Conservation (phyloP, 2,329 filamentous ascomycete genomes). For the Trichoderma citrinoviride region DNA sequence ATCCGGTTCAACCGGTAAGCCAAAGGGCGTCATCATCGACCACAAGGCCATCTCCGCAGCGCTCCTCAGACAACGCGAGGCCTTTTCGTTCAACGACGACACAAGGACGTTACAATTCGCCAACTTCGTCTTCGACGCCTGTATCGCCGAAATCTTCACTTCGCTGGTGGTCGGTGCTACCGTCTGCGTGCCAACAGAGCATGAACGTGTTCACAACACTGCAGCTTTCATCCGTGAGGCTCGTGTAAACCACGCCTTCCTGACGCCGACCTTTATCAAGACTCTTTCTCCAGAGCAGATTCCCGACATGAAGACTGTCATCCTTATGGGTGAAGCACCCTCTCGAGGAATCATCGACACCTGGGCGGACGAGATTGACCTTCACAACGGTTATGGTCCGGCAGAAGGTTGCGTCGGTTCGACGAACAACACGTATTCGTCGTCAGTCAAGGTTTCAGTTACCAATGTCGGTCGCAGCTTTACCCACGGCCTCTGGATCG, state of each 20-base stretch:
- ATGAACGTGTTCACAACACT: neutral
- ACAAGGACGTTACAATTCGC: conserved; percentile 19
- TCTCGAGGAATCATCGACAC: conserved; percentile 33
- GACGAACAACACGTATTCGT: neutral
- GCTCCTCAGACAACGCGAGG: conserved; percentile 3
- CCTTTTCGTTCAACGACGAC: neutral
- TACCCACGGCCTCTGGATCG: conserved; percentile 25
- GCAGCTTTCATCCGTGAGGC: conserved; percentile 11
- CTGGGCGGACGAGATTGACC: conserved; percentile 21
- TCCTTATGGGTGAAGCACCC: conserved; percentile 21
- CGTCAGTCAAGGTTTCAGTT: neutral
- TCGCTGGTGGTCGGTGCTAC: neutral
- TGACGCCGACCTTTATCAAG: conserved; percentile 23
- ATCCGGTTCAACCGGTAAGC: conserved; percentile 16
- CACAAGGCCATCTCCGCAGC: neutral
- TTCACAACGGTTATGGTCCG: conserved; percentile 26
- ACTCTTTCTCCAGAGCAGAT: neutral
- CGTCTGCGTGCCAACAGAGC: conserved; percentile 14
- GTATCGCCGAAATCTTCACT: conserved; percentile 2
- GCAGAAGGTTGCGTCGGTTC: conserved; percentile 20
- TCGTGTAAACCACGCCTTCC: conserved; percentile 10
- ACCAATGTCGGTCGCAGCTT: conserved; percentile 6
- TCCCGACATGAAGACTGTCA: conserved; percentile 19
- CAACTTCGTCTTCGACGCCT: conserved; percentile 15
- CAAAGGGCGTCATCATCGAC: conserved; percentile 16